Evolutionary conservation across 78 protist genomes (phyloP).

Genomic region (Andalucia godoyi): DNA sequence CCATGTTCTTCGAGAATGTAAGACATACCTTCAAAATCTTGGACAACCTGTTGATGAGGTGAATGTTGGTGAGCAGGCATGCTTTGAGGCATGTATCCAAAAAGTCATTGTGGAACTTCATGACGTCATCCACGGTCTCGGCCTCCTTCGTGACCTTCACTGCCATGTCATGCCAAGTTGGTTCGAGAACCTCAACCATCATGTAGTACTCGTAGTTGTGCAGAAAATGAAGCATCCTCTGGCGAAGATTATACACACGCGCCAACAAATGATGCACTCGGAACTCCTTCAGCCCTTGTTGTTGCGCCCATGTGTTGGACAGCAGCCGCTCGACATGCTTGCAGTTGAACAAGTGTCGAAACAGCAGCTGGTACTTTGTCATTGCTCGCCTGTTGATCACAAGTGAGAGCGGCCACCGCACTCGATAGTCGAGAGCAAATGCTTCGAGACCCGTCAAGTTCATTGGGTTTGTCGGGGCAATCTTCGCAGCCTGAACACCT

Average conservation of each 20-base stretch:
- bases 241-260: constrained; percentile 25
- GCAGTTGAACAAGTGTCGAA: constrained; percentile 63
- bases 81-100: constrained; percentile 48
- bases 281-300: background rate
- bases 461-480: too few species aligned
- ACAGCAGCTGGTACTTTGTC: constrained; percentile 66
- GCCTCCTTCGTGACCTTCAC: background rate
- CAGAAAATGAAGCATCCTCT: constrained; percentile 66
- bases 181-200: constrained; percentile 51
- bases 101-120: constrained; percentile 40
- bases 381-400: constrained; percentile 34
- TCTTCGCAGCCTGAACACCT: too few species aligned
- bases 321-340: constrained; percentile 55
- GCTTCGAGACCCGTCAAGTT: constrained; percentile 58
- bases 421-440: constrained; percentile 47
- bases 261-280: background rate
- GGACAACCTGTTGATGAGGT: background rate
- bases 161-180: background rate
- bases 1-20: too few species aligned
- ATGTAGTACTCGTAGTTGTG: constrained; percentile 53
- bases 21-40: constrained; percentile 4
- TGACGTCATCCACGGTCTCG: constrained; percentile 47
- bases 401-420: constrained; percentile 67
- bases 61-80: constrained; percentile 45
- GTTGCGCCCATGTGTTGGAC: constrained; percentile 36